phyloP scores from a whole-genome alignment of 805 yeast genomes.

The Lachancea meyersii region DNA sequence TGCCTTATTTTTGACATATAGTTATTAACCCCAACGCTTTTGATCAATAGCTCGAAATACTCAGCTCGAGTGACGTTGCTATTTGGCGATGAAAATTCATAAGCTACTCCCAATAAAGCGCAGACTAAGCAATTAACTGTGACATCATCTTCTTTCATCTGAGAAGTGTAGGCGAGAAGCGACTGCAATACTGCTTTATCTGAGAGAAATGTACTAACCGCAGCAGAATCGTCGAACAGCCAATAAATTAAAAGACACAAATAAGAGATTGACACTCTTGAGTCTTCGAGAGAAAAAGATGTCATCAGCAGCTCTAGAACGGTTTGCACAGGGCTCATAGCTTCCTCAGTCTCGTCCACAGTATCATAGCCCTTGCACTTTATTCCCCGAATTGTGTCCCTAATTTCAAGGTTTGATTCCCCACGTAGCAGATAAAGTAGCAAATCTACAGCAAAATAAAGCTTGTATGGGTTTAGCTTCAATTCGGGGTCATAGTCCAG shows the following conservation, averaged over 20 bases:
- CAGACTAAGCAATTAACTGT: constrained; percentile 69
- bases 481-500: constrained; percentile 70
- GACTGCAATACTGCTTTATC: constrained; percentile 64
- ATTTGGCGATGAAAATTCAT: constrained; percentile 66
- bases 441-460: constrained; percentile 75
- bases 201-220: constrained; percentile 67
- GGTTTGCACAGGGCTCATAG: constrained; percentile 63
- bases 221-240: constrained; percentile 70
- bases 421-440: constrained; percentile 49
- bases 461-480: constrained; percentile 75
- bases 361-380: constrained; percentile 45
- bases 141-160: constrained; percentile 42
- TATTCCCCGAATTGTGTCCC: constrained; percentile 43
- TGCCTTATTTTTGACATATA: constrained; percentile 68
- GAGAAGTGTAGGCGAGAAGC: constrained; percentile 58
- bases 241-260: constrained; percentile 66
- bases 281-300: constrained; percentile 55
- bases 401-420: constrained; percentile 44
- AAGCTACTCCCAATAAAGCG: constrained; percentile 65
- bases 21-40: constrained; percentile 74
- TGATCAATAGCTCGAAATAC: constrained; percentile 54
- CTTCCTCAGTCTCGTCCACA: constrained; percentile 58
- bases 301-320: constrained; percentile 68
- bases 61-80: constrained; percentile 54
- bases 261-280: constrained; percentile 73